Percentiles rank a stretch among this genome's conserved stretches.
Conservation (phyloP, 352 stramenopile species). For the Globisporangium rhizosaccharum region DNA sequence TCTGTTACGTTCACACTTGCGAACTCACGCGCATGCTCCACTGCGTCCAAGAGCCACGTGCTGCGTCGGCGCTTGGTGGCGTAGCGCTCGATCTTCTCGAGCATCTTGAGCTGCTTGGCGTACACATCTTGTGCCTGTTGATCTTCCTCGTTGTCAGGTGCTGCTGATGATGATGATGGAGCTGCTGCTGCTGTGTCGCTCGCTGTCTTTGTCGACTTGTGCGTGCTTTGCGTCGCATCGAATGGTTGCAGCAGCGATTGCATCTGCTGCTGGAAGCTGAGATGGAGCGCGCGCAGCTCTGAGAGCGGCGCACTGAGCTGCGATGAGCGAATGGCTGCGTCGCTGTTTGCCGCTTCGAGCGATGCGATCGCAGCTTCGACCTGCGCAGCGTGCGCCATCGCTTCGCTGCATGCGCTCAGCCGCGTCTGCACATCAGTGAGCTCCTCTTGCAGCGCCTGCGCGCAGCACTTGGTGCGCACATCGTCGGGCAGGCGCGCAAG, state of each 20-base stretch:
- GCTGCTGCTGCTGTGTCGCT: too few relatives aligned
- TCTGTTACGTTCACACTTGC: background rate
- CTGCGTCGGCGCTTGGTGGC: background rate
- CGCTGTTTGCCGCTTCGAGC: slow-evolving; percentile 11
- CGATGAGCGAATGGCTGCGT: slow-evolving; percentile 8
- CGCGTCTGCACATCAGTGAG: slow-evolving; percentile 14
- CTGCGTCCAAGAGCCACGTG: slow-evolving; percentile 5
- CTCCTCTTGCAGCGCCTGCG: slow-evolving; percentile 19
- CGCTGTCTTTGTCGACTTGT: background rate
- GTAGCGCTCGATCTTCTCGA: slow-evolving; percentile 1
- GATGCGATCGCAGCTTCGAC: slow-evolving; percentile 21
- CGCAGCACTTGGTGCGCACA: slow-evolving; percentile 20
- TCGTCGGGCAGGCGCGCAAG: slow-evolving; percentile 17
- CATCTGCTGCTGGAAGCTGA: slow-evolving; percentile 13
- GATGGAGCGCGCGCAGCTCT: slow-evolving; percentile 28
- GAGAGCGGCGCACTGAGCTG: slow-evolving; percentile 22
- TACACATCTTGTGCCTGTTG: too few relatives aligned
- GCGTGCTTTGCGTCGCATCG: background rate
- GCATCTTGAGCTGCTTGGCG: background rate
- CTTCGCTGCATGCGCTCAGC: slow-evolving; percentile 17
- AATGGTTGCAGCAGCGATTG: slow-evolving; percentile 11
- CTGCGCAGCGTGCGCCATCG: slow-evolving; percentile 23
- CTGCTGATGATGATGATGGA: background rate
- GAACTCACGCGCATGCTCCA: slow-evolving; percentile 4
- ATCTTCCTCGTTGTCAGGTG: too few relatives aligned